Evolutionary conservation across 2,329 filamentous ascomycete species (phyloP).

Genomic region (Dactylellina leptospora): DNA sequence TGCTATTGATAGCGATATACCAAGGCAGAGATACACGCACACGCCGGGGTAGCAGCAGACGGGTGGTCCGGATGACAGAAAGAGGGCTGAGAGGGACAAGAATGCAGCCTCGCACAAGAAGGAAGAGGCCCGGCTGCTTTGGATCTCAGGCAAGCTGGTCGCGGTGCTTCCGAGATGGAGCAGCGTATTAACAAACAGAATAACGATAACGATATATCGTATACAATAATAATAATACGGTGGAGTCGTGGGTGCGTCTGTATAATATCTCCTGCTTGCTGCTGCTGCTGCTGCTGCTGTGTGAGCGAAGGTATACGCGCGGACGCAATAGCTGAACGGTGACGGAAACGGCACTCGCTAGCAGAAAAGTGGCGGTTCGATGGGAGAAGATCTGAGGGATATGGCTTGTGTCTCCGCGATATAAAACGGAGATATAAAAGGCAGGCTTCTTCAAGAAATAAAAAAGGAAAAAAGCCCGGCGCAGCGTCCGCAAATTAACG

Average conservation of each 20-base stretch:
- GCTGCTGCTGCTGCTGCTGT: too few species aligned
- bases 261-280: too few species aligned
- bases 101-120: constrained; percentile 43
- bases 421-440: constrained; percentile 52
- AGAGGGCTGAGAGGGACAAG: constrained; percentile 40
- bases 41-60: constrained; percentile 33
- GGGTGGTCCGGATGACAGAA: constrained; percentile 51
- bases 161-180: constrained; percentile 16
- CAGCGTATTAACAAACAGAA: too few species aligned
- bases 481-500: constrained; percentile 48
- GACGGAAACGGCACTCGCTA: constrained; percentile 40
- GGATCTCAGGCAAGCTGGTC: constrained; percentile 15
- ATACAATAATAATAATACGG: neutral
- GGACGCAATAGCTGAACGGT: neutral
- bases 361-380: constrained; percentile 48
- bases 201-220: neutral
- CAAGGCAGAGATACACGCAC: constrained; percentile 21
- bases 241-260: too few species aligned
- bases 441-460: constrained; percentile 3
- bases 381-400: constrained; percentile 29
- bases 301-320: too few species aligned
- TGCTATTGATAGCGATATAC: neutral
- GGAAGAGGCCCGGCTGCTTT: constrained; percentile 13
- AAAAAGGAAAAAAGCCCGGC: constrained; percentile 12
- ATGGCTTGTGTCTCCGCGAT: constrained; percentile 45